A percentile compares a stretch with the other conserved stretches of the same genome.
phyloP scores from a whole-genome alignment of 108 stramenopile species.

The Poteriospumella lacustris region DNA sequence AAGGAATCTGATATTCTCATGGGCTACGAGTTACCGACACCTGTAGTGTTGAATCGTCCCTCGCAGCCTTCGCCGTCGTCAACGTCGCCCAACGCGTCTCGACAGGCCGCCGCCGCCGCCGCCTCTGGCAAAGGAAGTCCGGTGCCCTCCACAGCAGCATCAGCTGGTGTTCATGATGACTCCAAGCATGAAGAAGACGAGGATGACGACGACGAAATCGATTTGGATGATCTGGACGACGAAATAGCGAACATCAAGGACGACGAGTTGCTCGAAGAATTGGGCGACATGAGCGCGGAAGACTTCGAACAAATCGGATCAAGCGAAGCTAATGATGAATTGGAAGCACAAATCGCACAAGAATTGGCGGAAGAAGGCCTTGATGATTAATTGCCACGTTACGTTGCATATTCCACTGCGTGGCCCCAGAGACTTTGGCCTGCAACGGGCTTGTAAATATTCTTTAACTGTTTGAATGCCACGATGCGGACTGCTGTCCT shows the following conservation, averaged over 20 bases:
- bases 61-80: background rate
- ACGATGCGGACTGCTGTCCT: too few species aligned
- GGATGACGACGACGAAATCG: background rate
- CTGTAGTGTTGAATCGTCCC: background rate
- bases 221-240: background rate
- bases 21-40: background rate
- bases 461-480: too few species aligned
- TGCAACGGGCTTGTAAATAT: too few species aligned
- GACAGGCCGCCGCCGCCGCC: background rate
- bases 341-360: slow-evolving; percentile 2
- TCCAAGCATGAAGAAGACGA: background rate
- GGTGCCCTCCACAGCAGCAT: background rate
- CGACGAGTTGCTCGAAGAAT: background rate
- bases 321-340: background rate
- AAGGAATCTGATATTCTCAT: background rate
- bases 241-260: background rate
- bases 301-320: background rate
- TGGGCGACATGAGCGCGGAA: background rate
- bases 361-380: background rate
- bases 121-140: background rate
- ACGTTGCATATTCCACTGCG: too few species aligned
- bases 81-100: background rate
- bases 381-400: too few species aligned
- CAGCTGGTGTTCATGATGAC: background rate
- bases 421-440: too few species aligned